A percentile compares a stretch with the other conserved stretches of the same genome.
These are phyloP conservation scores for Metarhizium humberi DNA, from an alignment of 2,329 filamentous ascomycete genomes.

Conservation along the genomic window DNA sequence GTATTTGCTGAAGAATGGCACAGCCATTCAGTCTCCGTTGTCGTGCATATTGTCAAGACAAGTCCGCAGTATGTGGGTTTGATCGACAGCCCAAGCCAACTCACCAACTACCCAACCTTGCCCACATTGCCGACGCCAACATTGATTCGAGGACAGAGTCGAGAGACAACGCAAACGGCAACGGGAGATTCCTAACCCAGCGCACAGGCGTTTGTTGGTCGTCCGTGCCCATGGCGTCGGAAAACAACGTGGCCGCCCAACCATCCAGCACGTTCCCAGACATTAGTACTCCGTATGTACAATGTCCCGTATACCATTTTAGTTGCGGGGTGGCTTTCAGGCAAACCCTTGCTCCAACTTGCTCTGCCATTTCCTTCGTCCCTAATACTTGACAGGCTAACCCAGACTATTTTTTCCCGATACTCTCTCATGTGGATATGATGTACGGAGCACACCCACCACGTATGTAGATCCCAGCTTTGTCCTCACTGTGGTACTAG, in stretches of 20 bases:
- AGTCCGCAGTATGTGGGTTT: not conserved
- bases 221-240: conserved; percentile 3
- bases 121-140: not conserved
- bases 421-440: too few relatives aligned
- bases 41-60: not conserved
- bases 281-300: too few relatives aligned
- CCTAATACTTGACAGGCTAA: too few relatives aligned
- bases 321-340: not conserved
- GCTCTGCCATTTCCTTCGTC: too few relatives aligned
- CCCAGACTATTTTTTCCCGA: too few relatives aligned
- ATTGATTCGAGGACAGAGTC: not conserved
- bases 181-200: not conserved
- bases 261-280: not conserved
- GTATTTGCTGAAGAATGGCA: too few relatives aligned
- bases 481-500: too few relatives aligned
- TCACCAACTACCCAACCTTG: not conserved
- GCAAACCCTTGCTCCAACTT: too few relatives aligned
- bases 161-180: not conserved
- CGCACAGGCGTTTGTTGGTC: not conserved
- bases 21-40: not conserved
- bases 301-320: not conserved
- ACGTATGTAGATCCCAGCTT: too few relatives aligned
- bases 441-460: too few relatives aligned
- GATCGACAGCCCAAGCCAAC: not conserved
- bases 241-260: not conserved